Base-by-base conservation (phyloP, 805 yeast species). In the Metschnikowia shivogae region DNA sequence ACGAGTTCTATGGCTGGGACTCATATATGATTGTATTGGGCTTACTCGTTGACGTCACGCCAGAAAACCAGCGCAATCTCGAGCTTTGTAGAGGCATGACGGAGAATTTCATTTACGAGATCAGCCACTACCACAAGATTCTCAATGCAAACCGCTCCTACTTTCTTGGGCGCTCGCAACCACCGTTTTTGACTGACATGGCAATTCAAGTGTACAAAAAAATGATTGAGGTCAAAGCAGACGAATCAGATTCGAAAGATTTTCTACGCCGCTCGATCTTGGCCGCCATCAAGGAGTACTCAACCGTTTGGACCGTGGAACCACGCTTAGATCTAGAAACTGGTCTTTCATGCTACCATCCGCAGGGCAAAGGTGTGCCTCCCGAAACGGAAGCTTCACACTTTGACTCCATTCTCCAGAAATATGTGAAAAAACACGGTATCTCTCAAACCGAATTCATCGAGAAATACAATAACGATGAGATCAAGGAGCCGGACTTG, bases 1-100 rank as follows among this genome's bases (percentile, higher is more conserved):
- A 93, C 67, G 99, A 92, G 67, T 76, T 89, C 47, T 92, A 93
- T 59, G 99, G 98, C 12, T 92, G 99, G 99, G 99, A 92, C 63
- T 89, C 97, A 2, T 92, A 93, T 60, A 86, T 93, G 84, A 89
- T 84, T 60, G 79, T 93, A 0, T 64, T 89, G 20, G 99, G 98
- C 1, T 72, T 93, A 34, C 62, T 93, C 22, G 75, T 78, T 24
- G 85, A 86, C 58, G 72, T 63, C 1, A 60, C 64, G 0, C 52
- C 57, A 1, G 49, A 52, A 7, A 43, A 59, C 33, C 60, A 63
- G 34, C 78, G 76, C 34, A 74, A 80, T 41, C 64, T 81, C 17
- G 86, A 82, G 34, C 73, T 90, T 29, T 92, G 96, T 7, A 73
- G 82, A 54, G 96, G 95, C 0, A 88, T 92, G 92, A 87, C 90